Evolutionary conservation across 441 rosid genomes (phyloP), one percentile per base, ranked within the genome.

Genomic region (Lepidium campestre): DNA sequence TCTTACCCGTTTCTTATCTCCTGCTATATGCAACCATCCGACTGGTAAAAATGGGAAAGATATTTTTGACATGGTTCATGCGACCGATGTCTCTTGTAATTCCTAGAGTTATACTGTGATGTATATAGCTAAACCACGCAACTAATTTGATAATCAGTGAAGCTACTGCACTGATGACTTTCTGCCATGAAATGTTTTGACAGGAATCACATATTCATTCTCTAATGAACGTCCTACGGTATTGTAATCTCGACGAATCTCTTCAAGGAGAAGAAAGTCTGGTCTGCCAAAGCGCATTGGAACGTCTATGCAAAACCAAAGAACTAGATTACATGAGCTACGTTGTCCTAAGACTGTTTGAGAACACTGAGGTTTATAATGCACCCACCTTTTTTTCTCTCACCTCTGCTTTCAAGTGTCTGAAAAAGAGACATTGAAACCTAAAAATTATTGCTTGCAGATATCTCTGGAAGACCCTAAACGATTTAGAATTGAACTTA

Each of bases 291-390:
- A 81, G 50, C 79, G 98, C 82, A 50, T 85, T 91, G 81, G 98
- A 93, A 74, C 97, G 99, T 47, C 73, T 96, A 69, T 79, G 67
- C 67, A 91, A 86, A 71, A 93, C 98, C 9, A 88, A 88, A 81
- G 99, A 93, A 85, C 99, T 93, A 49, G 99, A 96, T 78, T 96
- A 91, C 85, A 96, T 93, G 99, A 96, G 99, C 71, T 86, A 91
- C 71, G 90, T 96, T 15, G 97, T 96, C 59, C 76, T 96, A 56
- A 84, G 99, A 75, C 86, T 91, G 93, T 93, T 93, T 55, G 99
- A 96, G 83, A 91, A 91, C 71, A 86, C 81, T 0, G 99, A 83
- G 90, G 77, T 90, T 37, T 57, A 69, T 56, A 35, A 59, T 62
- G 13, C 76, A 17, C 27, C 50, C 11, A n/a, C 39, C 40, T 10